Evolutionary conservation across 306 rosid species (phyloP), one percentile per base, ranked within the genome.

Genomic region (Benincasa hispida): DNA sequence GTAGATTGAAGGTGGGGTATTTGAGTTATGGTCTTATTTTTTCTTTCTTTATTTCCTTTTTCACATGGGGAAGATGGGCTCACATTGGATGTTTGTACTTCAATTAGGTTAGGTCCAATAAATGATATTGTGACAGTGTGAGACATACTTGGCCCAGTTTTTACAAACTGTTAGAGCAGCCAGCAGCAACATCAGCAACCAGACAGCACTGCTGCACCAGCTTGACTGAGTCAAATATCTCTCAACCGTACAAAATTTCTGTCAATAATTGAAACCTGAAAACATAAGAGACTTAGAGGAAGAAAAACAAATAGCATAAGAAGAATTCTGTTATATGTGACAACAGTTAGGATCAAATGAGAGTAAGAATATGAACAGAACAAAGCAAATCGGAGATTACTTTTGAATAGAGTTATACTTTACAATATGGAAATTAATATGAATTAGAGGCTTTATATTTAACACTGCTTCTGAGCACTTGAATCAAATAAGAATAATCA

Each of bases 401-500:
- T 75, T 56, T 55, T 58, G 53, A 55, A 55, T 41, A 34, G 27
- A 15, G 37, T 15, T 39, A 45, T 7, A 76, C 55, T 58, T 37
- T 76, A 81, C 83, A 82, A 77, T 82, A 73, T 37, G n/a, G 79
- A 51, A 82, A 82, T 76, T 77, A 85, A 79, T 51, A 82, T 72
- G 84, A 84, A 86, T 77, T 81, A 79, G 85, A 85, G 81, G 78
- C 78, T 81, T 83, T 74, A 80, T 75, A 80, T 72, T 81, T 78
- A 89, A 82, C 84, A 80, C 89, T 82, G 80, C 24, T 77, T 57
- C 62, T 77, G 79, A 80, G 78, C 86, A 80, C 83, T 60, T 77
- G 83, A 81, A 84, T 84, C 79, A 80, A 79, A 83, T 76, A 62
- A 79, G 81, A 79, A 85, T 76, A 62, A 79, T 78, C 78, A 80